Percentiles rank a stretch among this genome's conserved stretches.
Conservation (phyloP, 1,284 basidiomycete genomes). For the Stereum hirsutum region DNA sequence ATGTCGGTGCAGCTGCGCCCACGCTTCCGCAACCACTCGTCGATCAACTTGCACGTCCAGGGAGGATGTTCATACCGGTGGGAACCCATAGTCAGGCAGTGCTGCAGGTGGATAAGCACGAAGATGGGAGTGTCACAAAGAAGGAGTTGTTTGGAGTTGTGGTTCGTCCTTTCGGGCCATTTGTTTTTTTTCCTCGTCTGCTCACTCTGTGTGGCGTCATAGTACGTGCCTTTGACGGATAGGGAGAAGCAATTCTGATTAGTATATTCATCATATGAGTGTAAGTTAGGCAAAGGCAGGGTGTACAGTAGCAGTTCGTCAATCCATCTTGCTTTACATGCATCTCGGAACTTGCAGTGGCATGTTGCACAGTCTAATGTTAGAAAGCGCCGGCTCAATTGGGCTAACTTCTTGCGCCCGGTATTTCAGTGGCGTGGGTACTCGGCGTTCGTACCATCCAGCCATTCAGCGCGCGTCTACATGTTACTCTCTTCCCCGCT, state of each 20-base stretch:
- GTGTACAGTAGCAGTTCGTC: no score
- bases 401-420: no score
- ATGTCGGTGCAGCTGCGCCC: slow-evolving; percentile 91
- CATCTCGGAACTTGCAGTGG: no score
- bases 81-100: slow-evolving; percentile 60
- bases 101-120: slow-evolving; percentile 76
- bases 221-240: slow-evolving; percentile 30
- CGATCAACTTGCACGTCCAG: slow-evolving; percentile 76
- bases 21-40: slow-evolving; percentile 66
- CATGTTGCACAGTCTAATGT: no score
- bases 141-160: slow-evolving; percentile 74
- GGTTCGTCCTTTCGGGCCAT: slow-evolving; percentile 30
- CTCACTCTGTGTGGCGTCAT: not conserved
- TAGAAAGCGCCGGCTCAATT: no score
- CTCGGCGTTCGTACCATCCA: no score
- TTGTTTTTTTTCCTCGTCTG: slow-evolving; percentile 17
- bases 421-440: no score
- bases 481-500: no score
- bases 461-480: no score
- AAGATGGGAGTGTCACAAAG: slow-evolving; percentile 57
- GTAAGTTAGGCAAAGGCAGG: no score
- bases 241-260: slow-evolving; percentile 17
- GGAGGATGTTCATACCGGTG: slow-evolving; percentile 92
- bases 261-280: no score
- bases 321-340: no score